Evolutionary conservation across 768 basidiomycete species (phyloP).

Genomic region (Tubosaeta sp.): DNA sequence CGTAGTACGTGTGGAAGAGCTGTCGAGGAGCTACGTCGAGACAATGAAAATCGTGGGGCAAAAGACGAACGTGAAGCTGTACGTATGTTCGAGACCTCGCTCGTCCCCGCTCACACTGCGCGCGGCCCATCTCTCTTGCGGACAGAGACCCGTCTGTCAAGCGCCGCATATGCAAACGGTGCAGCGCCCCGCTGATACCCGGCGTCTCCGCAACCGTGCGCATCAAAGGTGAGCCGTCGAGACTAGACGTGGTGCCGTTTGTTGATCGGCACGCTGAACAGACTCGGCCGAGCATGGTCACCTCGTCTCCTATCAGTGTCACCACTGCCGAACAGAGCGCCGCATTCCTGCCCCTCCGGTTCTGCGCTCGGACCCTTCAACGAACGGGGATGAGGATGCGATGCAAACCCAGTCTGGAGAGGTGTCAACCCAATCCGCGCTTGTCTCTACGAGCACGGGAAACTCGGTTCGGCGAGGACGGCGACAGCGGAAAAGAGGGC

Average conservation of each 20-base stretch:
- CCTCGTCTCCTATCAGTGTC: slow-evolving; percentile 55
- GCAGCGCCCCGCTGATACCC: slow-evolving; percentile 60
- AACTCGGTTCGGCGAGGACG: neutral
- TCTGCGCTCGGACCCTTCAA: slow-evolving; percentile 5
- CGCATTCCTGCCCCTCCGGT: slow-evolving; percentile 65
- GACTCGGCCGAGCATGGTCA: slow-evolving; percentile 50
- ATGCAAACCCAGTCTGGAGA: neutral
- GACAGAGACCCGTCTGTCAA: slow-evolving; percentile 80
- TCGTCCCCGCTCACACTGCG: neutral
- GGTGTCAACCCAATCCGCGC: neutral
- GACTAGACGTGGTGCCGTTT: neutral
- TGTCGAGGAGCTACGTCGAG: slow-evolving; percentile 61
- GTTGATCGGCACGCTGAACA: slow-evolving; percentile 24
- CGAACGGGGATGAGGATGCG: neutral
- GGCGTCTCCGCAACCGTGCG: slow-evolving; percentile 65
- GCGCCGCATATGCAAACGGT: slow-evolving; percentile 70
- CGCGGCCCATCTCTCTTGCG: too few species aligned
- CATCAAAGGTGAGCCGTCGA: slow-evolving; percentile 48
- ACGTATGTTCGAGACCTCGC: slow-evolving; percentile 16
- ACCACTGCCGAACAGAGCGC: slow-evolving; percentile 51
- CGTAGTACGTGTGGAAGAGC: slow-evolving; percentile 38
- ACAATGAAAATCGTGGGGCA: slow-evolving; percentile 69
- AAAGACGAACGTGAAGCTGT: slow-evolving; percentile 80
- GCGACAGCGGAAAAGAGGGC: slow-evolving; percentile 16
- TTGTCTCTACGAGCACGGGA: neutral